Conservation (phyloP, 257 asterid genomes). For the Sherardia arvensis region DNA sequence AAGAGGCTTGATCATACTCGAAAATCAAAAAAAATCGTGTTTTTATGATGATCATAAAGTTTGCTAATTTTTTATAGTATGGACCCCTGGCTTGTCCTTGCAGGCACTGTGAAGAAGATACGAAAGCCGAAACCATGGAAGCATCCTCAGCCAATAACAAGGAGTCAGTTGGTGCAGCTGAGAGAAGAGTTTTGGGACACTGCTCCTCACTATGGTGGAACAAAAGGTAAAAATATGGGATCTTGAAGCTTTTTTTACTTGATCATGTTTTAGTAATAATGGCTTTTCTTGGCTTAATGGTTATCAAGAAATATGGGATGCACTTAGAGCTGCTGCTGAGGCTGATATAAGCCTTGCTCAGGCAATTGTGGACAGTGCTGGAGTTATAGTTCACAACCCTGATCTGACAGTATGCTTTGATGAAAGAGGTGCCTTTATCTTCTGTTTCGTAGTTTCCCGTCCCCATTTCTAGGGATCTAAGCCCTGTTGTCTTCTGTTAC, state of each 20-base stretch:
- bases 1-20: background rate
- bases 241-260: background rate
- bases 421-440: slow-evolving; percentile 50
- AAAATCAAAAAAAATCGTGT: background rate
- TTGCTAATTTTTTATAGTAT: no score
- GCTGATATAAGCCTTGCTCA: slow-evolving; percentile 48
- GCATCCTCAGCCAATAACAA: slow-evolving; percentile 81
- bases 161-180: slow-evolving; percentile 66
- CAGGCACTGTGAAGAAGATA: slow-evolving; percentile 39
- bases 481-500: slow-evolving; percentile 16
- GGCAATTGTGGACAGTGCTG: slow-evolving; percentile 60
- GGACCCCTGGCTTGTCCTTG: background rate
- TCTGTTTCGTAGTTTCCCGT: background rate
- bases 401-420: slow-evolving; percentile 84
- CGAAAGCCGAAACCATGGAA: slow-evolving; percentile 79
- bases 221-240: slow-evolving; percentile 34
- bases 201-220: slow-evolving; percentile 86
- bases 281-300: background rate
- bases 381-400: slow-evolving; percentile 59
- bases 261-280: background rate
- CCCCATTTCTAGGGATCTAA: background rate
- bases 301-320: slow-evolving; percentile 67
- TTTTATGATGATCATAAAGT: no score
- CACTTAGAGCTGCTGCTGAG: slow-evolving; percentile 75
- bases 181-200: slow-evolving; percentile 90